phyloP scores from a whole-genome alignment of 768 basidiomycete species.

The Suillus subluteus region DNA sequence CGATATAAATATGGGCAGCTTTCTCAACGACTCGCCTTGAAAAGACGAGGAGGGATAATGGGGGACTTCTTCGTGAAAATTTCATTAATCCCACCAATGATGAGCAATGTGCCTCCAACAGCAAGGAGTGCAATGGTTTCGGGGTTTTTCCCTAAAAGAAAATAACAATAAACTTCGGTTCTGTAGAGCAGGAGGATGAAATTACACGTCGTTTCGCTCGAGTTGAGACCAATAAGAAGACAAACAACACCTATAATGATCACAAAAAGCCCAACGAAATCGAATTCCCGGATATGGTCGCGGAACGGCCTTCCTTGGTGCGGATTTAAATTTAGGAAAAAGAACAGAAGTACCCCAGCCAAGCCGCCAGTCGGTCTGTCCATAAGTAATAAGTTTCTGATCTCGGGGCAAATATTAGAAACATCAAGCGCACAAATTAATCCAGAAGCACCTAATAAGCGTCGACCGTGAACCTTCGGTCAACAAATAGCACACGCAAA shows the following conservation, averaged over 20 bases:
- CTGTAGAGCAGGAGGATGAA: not conserved
- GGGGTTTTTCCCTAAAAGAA: slow-evolving; percentile 27
- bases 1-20: not conserved
- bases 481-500: slow-evolving; percentile 1
- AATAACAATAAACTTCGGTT: slow-evolving; percentile 8
- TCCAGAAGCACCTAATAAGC: slow-evolving; percentile 37
- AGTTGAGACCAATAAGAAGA: slow-evolving; percentile 43
- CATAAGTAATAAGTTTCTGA: not conserved
- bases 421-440: slow-evolving; percentile 34
- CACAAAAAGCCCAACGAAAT: slow-evolving; percentile 42
- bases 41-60: slow-evolving; percentile 43
- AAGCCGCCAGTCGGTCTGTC: slow-evolving; percentile 40
- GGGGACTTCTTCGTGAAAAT: slow-evolving; percentile 36
- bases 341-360: slow-evolving; percentile 34
- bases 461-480: slow-evolving; percentile 11
- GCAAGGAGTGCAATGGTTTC: slow-evolving; percentile 42
- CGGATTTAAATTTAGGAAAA: slow-evolving; percentile 40
- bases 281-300: slow-evolving; percentile 40
- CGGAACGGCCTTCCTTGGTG: slow-evolving; percentile 35
- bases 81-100: slow-evolving; percentile 38
- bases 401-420: not conserved
- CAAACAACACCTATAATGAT: slow-evolving; percentile 40
- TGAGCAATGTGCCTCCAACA: slow-evolving; percentile 37
- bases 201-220: slow-evolving; percentile 36
- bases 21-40: slow-evolving; percentile 30